A percentile compares a stretch with the other conserved stretches of the same genome.
Evolutionary conservation across 768 basidiomycete species (phyloP).

Genomic region (Ephemerocybe angulata): DNA sequence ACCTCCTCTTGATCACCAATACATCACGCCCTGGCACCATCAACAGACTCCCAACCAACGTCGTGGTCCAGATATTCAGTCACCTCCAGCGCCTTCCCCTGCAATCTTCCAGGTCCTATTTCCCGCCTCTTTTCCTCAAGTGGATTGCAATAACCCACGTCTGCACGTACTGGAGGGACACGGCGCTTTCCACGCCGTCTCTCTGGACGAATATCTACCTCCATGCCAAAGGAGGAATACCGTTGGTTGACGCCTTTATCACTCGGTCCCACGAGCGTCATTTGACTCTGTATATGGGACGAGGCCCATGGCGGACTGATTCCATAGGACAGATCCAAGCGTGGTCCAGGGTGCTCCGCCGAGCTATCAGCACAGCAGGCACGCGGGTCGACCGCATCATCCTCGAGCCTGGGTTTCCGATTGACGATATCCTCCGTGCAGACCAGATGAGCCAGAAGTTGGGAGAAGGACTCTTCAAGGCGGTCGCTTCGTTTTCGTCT

Average conservation of each 20-base stretch:
- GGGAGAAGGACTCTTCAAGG: background rate
- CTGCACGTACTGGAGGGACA: constrained; percentile 1
- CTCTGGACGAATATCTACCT: constrained; percentile 1
- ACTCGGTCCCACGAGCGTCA: background rate
- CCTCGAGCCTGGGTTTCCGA: constrained; percentile 6
- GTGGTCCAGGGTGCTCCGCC: background rate
- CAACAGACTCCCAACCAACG: background rate
- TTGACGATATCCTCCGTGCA: background rate
- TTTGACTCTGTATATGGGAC: background rate
- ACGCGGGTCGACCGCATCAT: background rate
- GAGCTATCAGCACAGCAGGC: background rate
- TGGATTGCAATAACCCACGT: constrained; percentile 2
- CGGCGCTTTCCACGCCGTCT: background rate
- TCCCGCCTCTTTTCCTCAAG: background rate
- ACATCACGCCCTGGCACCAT: background rate
- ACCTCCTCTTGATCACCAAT: background rate
- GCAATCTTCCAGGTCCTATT: background rate
- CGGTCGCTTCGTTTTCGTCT: background rate
- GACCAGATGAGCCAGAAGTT: background rate
- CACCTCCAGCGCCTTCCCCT: background rate
- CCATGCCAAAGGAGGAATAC: background rate
- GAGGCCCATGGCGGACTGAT: background rate
- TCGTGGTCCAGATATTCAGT: background rate
- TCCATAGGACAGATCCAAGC: background rate
- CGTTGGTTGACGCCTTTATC: background rate